A percentile compares a stretch with the other conserved stretches of the same genome.
These are phyloP conservation scores for Leishmania mexicana DNA, from an alignment of 208 protist genomes.

Conservation along the genomic window DNA sequence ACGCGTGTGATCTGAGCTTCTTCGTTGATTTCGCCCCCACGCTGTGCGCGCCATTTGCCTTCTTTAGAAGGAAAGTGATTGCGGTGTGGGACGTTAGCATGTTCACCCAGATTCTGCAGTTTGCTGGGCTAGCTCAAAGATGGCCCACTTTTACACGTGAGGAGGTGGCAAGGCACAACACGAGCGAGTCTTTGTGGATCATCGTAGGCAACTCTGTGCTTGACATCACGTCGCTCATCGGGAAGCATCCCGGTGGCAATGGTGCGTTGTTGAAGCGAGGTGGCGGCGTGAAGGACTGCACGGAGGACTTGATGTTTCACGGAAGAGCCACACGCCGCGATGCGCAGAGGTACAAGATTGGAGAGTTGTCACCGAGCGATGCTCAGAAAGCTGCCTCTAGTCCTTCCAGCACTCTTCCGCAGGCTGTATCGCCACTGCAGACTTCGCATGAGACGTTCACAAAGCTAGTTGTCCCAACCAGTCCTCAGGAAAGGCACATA, in stretches of 20 bases:
- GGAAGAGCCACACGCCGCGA: slow-evolving; percentile 40
- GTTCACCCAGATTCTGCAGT: slow-evolving; percentile 37
- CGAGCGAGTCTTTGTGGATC: slow-evolving; percentile 66
- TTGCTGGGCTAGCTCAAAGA: slow-evolving; percentile 44
- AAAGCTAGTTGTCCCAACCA: slow-evolving; percentile 24
- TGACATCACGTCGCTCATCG: slow-evolving; percentile 68
- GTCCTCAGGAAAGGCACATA: slow-evolving; percentile 8
- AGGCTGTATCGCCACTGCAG: neutral
- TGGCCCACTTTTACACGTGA: slow-evolving; percentile 60
- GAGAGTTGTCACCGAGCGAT: slow-evolving; percentile 41
- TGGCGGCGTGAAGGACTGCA: slow-evolving; percentile 72
- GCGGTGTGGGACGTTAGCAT: slow-evolving; percentile 7
- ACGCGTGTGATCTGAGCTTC: neutral
- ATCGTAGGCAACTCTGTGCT: slow-evolving; percentile 68
- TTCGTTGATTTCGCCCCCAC: neutral
- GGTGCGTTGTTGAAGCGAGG: slow-evolving; percentile 65
- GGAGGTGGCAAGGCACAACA: slow-evolving; percentile 65
- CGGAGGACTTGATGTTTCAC: slow-evolving; percentile 65
- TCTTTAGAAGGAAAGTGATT: neutral
- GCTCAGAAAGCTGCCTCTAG: slow-evolving; percentile 5
- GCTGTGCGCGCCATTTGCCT: neutral
- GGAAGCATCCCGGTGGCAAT: slow-evolving; percentile 62
- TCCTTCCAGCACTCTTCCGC: neutral
- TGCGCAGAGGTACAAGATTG: slow-evolving; percentile 61
- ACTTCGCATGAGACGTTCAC: neutral